Evolutionary conservation across 495 filamentous ascomycete genomes (phyloP), one percentile per base, ranked within the genome.

Genomic region (Daldinia grandis): DNA sequence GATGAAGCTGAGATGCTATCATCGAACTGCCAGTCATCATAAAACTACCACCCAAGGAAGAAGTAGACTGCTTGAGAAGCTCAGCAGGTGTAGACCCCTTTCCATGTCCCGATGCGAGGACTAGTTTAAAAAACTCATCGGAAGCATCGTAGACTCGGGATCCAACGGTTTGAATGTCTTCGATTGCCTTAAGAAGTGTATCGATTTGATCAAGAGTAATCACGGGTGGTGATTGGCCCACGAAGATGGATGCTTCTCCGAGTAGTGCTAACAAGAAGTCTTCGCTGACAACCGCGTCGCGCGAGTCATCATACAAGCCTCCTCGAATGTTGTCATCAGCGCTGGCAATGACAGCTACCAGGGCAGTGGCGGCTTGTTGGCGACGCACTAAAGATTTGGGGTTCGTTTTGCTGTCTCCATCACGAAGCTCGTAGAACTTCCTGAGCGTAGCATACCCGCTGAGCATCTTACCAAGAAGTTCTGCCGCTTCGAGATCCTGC

Each of bases 401-500:
- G 10, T 50, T 69, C 42, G 66, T 42, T 12, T 78, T 75, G 59
- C 66, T 66, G 38, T 86, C 84, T 66, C 90, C 85, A 68, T 98
- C 94, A 51, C 94, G 88, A 40, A 93, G 86, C 69, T 94, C 90
- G 77, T 96, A 98, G 80, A 94, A 97, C 68, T 89, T 89, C 15
- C 94, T 88, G 5, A 98, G 82, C 0, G 91, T 94, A 35, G 93
- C 94, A 72, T 97, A 98, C 35, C 94, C 94, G 75, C 90, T 93
- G n/a, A 97, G 86, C 75, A 93, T 89, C 65, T 87, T 90, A 54
- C 92, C 91, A 1, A 98, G 83, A 9, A 95, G 87, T 61, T 88
- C 84, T 24, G 94, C 94, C 9, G 92, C 93, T 71, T 93, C 90
- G 37, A 87, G 81, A 76, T 97, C 93, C 17, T 86, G 79, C 30